These are phyloP conservation scores for Malania oleifera DNA, from an alignment of 164 flowering plant genomes.

Conservation along the genomic window DNA sequence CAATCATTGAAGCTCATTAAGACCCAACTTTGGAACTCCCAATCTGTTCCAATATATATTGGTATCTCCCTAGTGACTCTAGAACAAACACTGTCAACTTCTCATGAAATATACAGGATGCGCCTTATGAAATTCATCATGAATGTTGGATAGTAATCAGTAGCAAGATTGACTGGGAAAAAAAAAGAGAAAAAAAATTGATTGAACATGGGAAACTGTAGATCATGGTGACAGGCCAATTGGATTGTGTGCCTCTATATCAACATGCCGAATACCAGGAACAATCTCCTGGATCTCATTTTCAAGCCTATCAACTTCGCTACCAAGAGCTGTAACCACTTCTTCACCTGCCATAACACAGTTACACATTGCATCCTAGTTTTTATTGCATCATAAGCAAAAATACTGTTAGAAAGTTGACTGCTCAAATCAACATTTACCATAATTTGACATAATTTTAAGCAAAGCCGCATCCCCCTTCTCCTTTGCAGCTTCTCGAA, in stretches of 20 bases:
- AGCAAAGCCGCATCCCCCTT: conserved; percentile 59
- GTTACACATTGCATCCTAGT: not conserved
- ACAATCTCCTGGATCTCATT: conserved; percentile 84
- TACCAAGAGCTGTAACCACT: conserved; percentile 90
- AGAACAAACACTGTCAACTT: too few species aligned
- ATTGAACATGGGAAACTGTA: too few species aligned
- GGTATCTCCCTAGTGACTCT: too few species aligned
- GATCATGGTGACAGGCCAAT: conserved; percentile 29
- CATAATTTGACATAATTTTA: conserved; percentile 82
- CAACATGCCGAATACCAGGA: conserved; percentile 92
- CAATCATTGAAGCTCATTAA: too few species aligned
- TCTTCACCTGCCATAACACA: conserved; percentile 66
- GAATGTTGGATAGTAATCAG: too few species aligned
- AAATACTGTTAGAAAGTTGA: not conserved
- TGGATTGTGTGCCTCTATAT: conserved; percentile 90
- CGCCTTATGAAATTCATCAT: too few species aligned
- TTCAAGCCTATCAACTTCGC: conserved; percentile 96
- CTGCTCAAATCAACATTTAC: conserved; percentile 29
- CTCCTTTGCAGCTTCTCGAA: conserved; percentile 69
- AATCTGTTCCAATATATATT: too few species aligned
- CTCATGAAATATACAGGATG: too few species aligned
- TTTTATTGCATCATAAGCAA: not conserved
- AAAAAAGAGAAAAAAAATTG: too few species aligned
- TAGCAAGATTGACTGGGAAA: too few species aligned
- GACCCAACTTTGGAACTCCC: too few species aligned